Evolutionary conservation across 768 basidiomycete genomes (phyloP).

Genomic region (Rhizopogon roseolus): DNA sequence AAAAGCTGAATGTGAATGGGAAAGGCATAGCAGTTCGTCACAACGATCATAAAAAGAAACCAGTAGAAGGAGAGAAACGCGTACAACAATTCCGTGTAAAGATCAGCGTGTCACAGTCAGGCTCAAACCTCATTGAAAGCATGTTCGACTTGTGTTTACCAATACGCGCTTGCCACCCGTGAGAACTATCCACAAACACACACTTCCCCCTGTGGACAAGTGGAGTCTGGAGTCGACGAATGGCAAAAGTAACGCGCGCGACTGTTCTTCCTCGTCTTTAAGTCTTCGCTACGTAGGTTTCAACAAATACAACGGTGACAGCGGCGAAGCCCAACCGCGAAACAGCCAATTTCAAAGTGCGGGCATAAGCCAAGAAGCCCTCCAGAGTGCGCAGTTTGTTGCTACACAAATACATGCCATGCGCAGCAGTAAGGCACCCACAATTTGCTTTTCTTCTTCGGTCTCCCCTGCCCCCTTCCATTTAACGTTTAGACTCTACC

Average conservation of each 20-base stretch:
- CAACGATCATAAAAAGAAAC: constrained; percentile 15
- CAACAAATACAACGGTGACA: too few relatives aligned
- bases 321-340: too few relatives aligned
- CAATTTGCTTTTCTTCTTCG: background rate
- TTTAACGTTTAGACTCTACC: background rate
- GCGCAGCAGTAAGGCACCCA: background rate
- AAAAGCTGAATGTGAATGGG: constrained; percentile 68
- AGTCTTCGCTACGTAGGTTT: too few relatives aligned
- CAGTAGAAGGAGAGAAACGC: background rate
- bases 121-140: background rate
- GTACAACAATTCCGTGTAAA: background rate
- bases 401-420: background rate
- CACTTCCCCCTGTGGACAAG: background rate
- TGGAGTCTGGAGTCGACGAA: too few relatives aligned
- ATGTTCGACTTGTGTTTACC: background rate
- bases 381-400: too few relatives aligned
- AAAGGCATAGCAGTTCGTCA: constrained; percentile 42
- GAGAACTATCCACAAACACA: background rate
- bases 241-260: too few relatives aligned
- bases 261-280: too few relatives aligned
- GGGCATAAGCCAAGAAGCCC: too few relatives aligned
- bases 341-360: too few relatives aligned
- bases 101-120: background rate
- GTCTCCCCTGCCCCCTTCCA: background rate
- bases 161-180: background rate